Evolutionary conservation across 257 asterid genomes (phyloP), one percentile per base, ranked within the genome.

Genomic region (Lycium barbarum): DNA sequence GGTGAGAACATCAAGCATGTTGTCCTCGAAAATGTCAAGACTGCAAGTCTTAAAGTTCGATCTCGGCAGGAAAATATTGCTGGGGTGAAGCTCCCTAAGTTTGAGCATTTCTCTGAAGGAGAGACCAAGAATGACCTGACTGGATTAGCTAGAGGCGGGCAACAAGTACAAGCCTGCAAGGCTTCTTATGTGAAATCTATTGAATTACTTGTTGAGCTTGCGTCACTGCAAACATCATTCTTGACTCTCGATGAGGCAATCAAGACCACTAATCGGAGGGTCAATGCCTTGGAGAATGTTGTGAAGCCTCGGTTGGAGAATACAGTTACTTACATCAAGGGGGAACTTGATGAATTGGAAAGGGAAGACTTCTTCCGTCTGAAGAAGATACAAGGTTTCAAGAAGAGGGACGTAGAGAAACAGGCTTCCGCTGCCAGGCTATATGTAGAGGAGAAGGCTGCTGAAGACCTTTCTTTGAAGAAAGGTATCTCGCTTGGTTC

Each of bases 251-350:
- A 90, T 83, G 92, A 88, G 68, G 91, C 92, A 35, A 90, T 88
- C 81, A 90, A 90, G 88, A 90, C 91, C 53, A 90, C 92, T 67
- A 90, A 88, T 12, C 92, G 92, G 53, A 90, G 92, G 87, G 92
- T 90, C 79, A 90, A 90, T 67, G 92, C 92, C 15, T 87, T 90
- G 80, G 92, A 90, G 85, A 90, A 72, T 80, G 92, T 88, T 10
- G 92, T 90, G 73, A 90, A 88, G 81, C 92, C 92, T 58, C 88
- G 91, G 82, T 66, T 90, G 65, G 92, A 90, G 87, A 90, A 90
- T 83, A 90, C 92, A 20, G 85, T 90, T 55, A 81, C n/a, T 65
- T 90, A 90, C 88, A 90, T 90, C 55, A 90, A 90, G 87, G 92
- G 86, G 58, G 92, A 90, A 35, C 89, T 90, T 43, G 92, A 90